These are phyloP conservation scores for Lindgomyces ingoldianus DNA, from an alignment of 495 filamentous ascomycete species.

Conservation along the genomic window DNA sequence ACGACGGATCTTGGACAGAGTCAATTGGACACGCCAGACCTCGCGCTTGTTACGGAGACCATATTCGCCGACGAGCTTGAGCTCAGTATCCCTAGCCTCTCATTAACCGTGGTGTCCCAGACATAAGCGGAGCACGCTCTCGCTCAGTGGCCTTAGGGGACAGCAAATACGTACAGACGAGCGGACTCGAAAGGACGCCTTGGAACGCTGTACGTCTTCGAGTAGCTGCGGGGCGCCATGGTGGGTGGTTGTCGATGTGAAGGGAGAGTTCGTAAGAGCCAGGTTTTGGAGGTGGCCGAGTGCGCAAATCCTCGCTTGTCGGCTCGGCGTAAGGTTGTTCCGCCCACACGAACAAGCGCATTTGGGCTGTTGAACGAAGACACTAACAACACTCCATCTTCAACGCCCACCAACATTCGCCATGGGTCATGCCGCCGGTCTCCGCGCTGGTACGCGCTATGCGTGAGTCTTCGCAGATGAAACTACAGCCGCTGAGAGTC, in stretches of 20 bases:
- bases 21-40: conserved; percentile 99
- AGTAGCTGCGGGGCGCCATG: conserved; percentile 68
- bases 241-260: conserved; percentile 36
- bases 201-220: conserved; percentile 98
- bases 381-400: conserved; percentile 15
- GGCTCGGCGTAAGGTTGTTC: neutral
- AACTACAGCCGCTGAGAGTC: neutral
- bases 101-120: conserved; percentile 62
- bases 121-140: conserved; percentile 94
- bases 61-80: conserved; percentile 99
- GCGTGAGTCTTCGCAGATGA: conserved; percentile 31
- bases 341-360: conserved; percentile 13
- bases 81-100: conserved; percentile 86
- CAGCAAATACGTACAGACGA: conserved; percentile 88
- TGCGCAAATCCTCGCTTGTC: neutral
- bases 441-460: conserved; percentile 84
- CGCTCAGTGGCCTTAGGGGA: conserved; percentile 80
- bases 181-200: conserved; percentile 92
- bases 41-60: conserved; percentile 99
- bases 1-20: conserved; percentile 99
- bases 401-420: conserved; percentile 42
- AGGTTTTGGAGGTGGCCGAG: neutral
- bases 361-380: neutral
- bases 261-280: conserved; percentile 13
- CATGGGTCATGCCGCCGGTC: conserved; percentile 97